Percentiles rank a stretch among this genome's conserved stretches.
These are phyloP conservation scores for Fusarium subglutinans DNA, from an alignment of 2,329 filamentous ascomycete genomes.

Conservation along the genomic window DNA sequence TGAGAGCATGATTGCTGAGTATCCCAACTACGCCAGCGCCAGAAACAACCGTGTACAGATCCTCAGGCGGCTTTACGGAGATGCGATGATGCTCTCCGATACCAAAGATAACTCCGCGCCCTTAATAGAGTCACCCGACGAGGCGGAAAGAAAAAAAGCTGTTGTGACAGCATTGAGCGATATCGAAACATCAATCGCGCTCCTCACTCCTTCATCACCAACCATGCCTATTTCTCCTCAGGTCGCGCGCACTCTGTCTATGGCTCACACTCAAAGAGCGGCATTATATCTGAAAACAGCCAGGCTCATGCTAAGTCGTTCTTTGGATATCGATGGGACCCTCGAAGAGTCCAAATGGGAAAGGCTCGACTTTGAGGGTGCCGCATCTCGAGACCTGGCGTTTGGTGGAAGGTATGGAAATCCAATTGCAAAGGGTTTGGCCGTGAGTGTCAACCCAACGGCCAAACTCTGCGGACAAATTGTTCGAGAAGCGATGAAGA, in stretches of 20 bases:
- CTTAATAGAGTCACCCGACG: slow-evolving; percentile 51
- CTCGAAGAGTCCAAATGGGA: slow-evolving; percentile 61
- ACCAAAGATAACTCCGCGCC: slow-evolving; percentile 51
- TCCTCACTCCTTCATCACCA: slow-evolving; percentile 64
- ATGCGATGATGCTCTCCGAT: slow-evolving; percentile 61
- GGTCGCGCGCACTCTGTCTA: slow-evolving; percentile 71
- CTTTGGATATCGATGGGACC: slow-evolving; percentile 50
- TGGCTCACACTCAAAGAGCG: slow-evolving; percentile 77
- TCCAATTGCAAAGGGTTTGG: slow-evolving; percentile 70
- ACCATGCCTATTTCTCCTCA: slow-evolving; percentile 68
- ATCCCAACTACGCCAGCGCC: slow-evolving; percentile 75
- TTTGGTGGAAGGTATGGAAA: slow-evolving; percentile 72
- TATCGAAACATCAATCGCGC: slow-evolving; percentile 65
- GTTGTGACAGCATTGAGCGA: slow-evolving; percentile 59
- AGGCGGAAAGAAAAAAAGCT: slow-evolving; percentile 50
- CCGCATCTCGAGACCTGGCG: slow-evolving; percentile 70
- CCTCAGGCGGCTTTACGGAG: slow-evolving; percentile 68
- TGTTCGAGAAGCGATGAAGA: slow-evolving; percentile 74
- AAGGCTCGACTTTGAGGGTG: slow-evolving; percentile 67
- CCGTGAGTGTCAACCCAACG: slow-evolving; percentile 72
- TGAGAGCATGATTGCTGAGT: slow-evolving; percentile 62
- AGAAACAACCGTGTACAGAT: slow-evolving; percentile 80
- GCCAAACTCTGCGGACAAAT: slow-evolving; percentile 76
- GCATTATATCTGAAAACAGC: slow-evolving; percentile 69
- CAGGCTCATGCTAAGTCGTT: slow-evolving; percentile 55